Evolutionary conservation across 805 yeast species (phyloP).

Genomic region (Candida rishiriensis): DNA sequence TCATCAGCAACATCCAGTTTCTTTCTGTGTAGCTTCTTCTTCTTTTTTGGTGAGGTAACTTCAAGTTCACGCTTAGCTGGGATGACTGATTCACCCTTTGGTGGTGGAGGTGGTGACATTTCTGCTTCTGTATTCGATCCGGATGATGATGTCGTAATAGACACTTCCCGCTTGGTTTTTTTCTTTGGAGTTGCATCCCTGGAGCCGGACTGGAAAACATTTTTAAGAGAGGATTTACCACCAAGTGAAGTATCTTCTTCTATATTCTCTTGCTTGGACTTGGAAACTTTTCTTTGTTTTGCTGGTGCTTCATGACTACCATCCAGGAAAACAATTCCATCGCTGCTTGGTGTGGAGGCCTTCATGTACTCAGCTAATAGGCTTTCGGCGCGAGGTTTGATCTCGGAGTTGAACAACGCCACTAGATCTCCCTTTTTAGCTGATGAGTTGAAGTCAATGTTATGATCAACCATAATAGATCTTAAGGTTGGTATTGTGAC

Average conservation of each 20-base stretch:
- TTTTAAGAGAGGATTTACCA: not conserved
- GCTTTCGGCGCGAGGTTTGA: slow-evolving; percentile 44
- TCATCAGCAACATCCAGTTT: slow-evolving; percentile 5
- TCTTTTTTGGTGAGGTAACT: slow-evolving; percentile 10
- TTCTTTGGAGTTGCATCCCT: not conserved
- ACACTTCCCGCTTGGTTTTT: not conserved
- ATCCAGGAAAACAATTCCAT: slow-evolving; percentile 17
- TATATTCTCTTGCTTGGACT: not conserved
- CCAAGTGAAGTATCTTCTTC: not conserved
- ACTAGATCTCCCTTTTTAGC: slow-evolving; percentile 69
- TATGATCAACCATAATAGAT: slow-evolving; percentile 56
- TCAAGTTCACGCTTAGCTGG: slow-evolving; percentile 17
- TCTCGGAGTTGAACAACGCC: slow-evolving; percentile 49
- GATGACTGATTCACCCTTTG: slow-evolving; percentile 8
- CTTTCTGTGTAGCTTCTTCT: slow-evolving; percentile 12
- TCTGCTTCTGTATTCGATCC: not conserved
- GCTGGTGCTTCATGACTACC: not conserved
- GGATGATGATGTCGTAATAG: not conserved
- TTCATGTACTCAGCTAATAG: slow-evolving; percentile 31
- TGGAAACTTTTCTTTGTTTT: not conserved
- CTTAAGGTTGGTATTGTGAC: slow-evolving; percentile 69
- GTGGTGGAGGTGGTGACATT: slow-evolving; percentile 4
- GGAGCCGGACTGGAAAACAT: slow-evolving; percentile 3
- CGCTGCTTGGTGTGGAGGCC: slow-evolving; percentile 18
- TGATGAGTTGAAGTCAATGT: slow-evolving; percentile 53